Base-by-base conservation (phyloP, 768 basidiomycete genomes). In the Phylloporus arenicola region DNA sequence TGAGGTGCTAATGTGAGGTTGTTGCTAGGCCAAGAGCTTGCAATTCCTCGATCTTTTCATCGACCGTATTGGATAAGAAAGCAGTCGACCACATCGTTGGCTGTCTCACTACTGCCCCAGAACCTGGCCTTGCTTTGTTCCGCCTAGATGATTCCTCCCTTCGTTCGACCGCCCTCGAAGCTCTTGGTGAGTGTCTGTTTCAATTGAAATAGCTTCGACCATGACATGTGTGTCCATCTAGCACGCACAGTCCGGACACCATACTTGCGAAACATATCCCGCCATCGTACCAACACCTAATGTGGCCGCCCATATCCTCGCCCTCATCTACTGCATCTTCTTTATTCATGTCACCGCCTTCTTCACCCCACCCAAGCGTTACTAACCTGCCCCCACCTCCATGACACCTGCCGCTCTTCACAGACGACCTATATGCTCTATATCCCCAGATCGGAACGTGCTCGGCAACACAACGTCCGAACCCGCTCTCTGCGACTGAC, bases 31-130 rank as follows among this genome's bases (percentile, higher is more conserved):
- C 12, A 81, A 79, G 57, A 78, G 69, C 45, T 69, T 97, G 8
- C 84, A 88, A 52, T 96, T 92, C 69, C 77, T 97, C 30, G 94
- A 99, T 65, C 68, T n/a, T 99, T 22, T 93, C 92, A 3, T 89
- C 91, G 52, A 96, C 88, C 54, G 65, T 72, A 2, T 68, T 96
- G 52, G 95, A 97, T 64, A 91, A 88, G 66, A 86, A 83, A 64
- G 76, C 87, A 0, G 75, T 92, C 14, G 94, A 97, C 44, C 87
- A 83, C 55, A 77, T 98, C 41, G 82, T 88, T 0, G 78, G 77
- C 22, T 83, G 86, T 2, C 72, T 96, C 16, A 68, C 78, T 2
- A 62, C 68, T 10, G 58, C 67, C 12, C 60, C 47, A 22, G 64
- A 50, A 55, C 64, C 50, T 12, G 80, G 83, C 3, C 69, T 95